These are phyloP conservation scores for Penicillium oxalicum DNA, from an alignment of 2,329 filamentous ascomycete species.

Conservation along the genomic window DNA sequence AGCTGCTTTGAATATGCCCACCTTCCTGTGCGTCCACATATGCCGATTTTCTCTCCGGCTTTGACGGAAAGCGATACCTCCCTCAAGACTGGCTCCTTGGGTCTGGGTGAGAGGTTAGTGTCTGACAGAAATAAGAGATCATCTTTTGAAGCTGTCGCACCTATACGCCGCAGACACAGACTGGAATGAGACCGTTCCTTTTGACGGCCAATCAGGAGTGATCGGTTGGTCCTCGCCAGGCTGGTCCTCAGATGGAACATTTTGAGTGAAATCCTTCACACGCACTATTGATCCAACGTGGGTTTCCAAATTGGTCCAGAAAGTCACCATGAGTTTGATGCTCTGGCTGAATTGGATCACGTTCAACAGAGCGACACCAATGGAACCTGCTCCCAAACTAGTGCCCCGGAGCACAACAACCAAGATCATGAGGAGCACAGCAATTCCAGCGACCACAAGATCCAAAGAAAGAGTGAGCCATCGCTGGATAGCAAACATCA, in stretches of 20 bases:
- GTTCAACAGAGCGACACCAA: conserved; percentile 51
- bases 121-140: not conserved
- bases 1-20: conserved; percentile 6
- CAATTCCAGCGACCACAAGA: conserved; percentile 46
- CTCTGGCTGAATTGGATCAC: conserved; percentile 50
- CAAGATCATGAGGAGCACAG: conserved; percentile 45
- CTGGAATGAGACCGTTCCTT: conserved; percentile 41
- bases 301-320: conserved; percentile 55
- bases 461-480: conserved; percentile 52
- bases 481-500: conserved; percentile 52
- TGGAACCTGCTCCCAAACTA: conserved; percentile 42
- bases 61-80: conserved; percentile 43
- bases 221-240: conserved; percentile 36
- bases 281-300: conserved; percentile 53
- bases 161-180: conserved; percentile 43
- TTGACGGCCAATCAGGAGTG: conserved; percentile 39
- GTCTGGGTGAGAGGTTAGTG: conserved; percentile 15
- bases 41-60: conserved; percentile 37
- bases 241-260: conserved; percentile 41
- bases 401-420: conserved; percentile 42
- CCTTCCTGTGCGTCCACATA: conserved; percentile 39
- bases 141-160: conserved; percentile 16
- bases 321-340: conserved; percentile 47
- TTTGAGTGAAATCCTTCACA: conserved; percentile 48
- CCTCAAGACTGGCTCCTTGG: conserved; percentile 37